Percentiles rank a stretch among this genome's conserved stretches.
phyloP scores from a whole-genome alignment of 2,329 filamentous ascomycete species.

The Gaeumannomyces sp. region DNA sequence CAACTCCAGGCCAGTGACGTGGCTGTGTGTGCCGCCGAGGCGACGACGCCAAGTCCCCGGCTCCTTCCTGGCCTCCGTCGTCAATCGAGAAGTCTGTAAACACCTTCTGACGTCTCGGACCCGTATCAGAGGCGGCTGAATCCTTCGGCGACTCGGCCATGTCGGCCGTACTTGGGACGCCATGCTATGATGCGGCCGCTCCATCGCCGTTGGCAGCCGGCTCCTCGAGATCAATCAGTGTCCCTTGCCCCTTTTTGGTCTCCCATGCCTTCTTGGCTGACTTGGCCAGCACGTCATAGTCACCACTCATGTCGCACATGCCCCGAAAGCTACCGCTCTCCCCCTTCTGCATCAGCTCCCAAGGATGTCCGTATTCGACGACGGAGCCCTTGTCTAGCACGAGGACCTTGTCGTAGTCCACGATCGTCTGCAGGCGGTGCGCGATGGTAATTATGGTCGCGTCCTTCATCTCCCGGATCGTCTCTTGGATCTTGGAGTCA shows the following conservation, averaged over 20 bases:
- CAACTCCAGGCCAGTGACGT: not conserved
- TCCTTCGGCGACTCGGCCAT: not conserved
- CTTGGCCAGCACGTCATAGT: slow-evolving; percentile 43
- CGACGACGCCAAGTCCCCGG: not conserved
- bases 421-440: slow-evolving; percentile 91
- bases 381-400: slow-evolving; percentile 86
- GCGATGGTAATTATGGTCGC: slow-evolving; percentile 90
- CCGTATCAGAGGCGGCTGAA: no score
- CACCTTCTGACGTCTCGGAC: not conserved
- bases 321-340: slow-evolving; percentile 53
- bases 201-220: not conserved
- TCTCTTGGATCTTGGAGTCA: slow-evolving; percentile 92
- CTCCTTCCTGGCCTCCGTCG: not conserved
- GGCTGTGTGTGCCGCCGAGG: not conserved
- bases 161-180: not conserved
- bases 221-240: slow-evolving; percentile 31
- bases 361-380: slow-evolving; percentile 86
- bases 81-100: slow-evolving; percentile 1
- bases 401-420: slow-evolving; percentile 95
- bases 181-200: slow-evolving; percentile 4
- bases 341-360: slow-evolving; percentile 67
- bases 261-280: slow-evolving; percentile 48
- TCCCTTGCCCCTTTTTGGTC: slow-evolving; percentile 22
- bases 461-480: slow-evolving; percentile 84
- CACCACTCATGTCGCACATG: slow-evolving; percentile 62